These are phyloP conservation scores for Leucosporidium yakuticum DNA, from an alignment of 768 basidiomycete species.

Conservation along the genomic window DNA sequence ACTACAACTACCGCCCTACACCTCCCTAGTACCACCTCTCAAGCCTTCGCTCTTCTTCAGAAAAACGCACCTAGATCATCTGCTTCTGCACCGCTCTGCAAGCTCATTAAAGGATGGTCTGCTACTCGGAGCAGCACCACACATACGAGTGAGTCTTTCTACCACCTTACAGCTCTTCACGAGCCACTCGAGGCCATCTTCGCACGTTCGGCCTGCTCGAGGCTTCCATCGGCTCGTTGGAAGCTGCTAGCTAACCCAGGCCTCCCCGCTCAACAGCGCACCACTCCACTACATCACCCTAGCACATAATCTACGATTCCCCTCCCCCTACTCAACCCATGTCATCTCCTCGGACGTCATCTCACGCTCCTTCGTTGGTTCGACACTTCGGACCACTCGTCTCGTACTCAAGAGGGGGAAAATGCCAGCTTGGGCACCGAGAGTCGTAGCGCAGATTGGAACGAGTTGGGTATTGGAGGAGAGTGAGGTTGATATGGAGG, in stretches of 20 bases:
- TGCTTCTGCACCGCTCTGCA: no score
- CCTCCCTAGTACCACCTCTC: no score
- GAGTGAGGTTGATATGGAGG: conserved; percentile 74
- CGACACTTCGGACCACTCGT: conserved; percentile 73
- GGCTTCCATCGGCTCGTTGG: background rate
- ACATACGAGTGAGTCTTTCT: conserved; percentile 7
- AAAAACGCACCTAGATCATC: no score
- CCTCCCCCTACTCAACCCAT: conserved; percentile 89
- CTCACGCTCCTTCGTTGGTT: conserved; percentile 61
- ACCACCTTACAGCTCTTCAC: background rate
- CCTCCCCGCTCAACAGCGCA: conserved; percentile 55
- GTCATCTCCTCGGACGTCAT: conserved; percentile 94
- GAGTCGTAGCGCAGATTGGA: conserved; percentile 70
- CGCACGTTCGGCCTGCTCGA: background rate
- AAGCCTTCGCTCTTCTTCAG: no score
- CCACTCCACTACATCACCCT: conserved; percentile 87
- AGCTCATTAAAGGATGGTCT: conserved; percentile 8
- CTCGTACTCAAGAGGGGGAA: conserved; percentile 87
- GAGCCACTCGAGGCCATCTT: background rate
- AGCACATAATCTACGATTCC: conserved; percentile 91
- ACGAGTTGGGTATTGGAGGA: conserved; percentile 95
- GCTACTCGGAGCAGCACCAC: background rate
- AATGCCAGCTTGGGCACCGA: conserved; percentile 85
- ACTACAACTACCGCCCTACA: no score
- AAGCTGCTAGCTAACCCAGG: background rate